Conservation (phyloP, 768 basidiomycete species). For the Phaffia australis region DNA sequence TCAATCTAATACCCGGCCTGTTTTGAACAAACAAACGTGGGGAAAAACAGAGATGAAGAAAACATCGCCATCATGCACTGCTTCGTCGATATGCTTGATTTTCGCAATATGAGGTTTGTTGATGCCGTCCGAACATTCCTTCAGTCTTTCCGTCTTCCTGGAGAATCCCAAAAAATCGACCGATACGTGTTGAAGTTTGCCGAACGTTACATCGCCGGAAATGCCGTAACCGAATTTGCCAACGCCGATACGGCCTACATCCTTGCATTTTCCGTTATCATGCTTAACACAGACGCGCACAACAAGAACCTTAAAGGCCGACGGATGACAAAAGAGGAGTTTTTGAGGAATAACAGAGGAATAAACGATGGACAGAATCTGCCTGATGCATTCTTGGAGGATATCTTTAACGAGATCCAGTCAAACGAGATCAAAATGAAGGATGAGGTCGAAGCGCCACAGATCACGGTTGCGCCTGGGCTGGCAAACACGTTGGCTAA, state of each 20-base stretch:
- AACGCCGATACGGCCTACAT: slow-evolving; percentile 96
- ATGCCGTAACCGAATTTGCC: slow-evolving; percentile 70
- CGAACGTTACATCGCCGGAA: slow-evolving; percentile 85
- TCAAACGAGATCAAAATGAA: slow-evolving; percentile 96
- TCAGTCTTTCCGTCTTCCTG: slow-evolving; percentile 91
- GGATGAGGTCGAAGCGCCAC: slow-evolving; percentile 65
- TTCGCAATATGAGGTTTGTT: slow-evolving; percentile 67
- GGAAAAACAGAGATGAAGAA: slow-evolving; percentile 57
- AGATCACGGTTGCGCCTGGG: slow-evolving; percentile 48
- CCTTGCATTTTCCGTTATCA: slow-evolving; percentile 83
- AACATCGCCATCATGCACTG: slow-evolving; percentile 94
- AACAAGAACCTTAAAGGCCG: slow-evolving; percentile 79
- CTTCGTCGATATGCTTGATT: slow-evolving; percentile 86
- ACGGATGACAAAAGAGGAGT: slow-evolving; percentile 85
- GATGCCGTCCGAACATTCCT: slow-evolving; percentile 82
- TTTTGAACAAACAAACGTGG: background rate
- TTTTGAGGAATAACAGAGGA: slow-evolving; percentile 87
- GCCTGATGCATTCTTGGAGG: slow-evolving; percentile 66
- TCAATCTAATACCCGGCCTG: background rate
- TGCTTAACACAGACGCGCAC: slow-evolving; percentile 96
- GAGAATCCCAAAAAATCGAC: slow-evolving; percentile 97
- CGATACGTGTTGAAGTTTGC: slow-evolving; percentile 98
- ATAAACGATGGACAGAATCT: slow-evolving; percentile 87
- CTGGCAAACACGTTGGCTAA: slow-evolving; percentile 70
- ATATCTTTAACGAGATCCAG: slow-evolving; percentile 82